Evolutionary conservation across 495 filamentous ascomycete species (phyloP).

Genomic region (Xylaria bambusicola): DNA sequence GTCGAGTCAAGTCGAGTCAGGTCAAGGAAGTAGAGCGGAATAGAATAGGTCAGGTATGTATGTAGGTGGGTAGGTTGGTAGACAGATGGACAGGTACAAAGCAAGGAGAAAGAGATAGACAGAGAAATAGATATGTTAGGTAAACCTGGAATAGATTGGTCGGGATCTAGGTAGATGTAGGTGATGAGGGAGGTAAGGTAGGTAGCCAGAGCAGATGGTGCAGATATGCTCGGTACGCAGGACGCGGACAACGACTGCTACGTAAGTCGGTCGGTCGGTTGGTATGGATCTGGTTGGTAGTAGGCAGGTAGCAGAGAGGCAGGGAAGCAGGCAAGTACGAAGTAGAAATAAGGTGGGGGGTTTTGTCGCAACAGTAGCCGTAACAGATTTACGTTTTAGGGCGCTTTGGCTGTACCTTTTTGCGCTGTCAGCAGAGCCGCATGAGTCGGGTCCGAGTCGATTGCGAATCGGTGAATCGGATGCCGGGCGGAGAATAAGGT

Average conservation of each 20-base stretch:
- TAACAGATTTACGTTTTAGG: constrained; percentile 18
- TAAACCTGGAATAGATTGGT: too few relatives aligned
- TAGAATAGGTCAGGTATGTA: not conserved
- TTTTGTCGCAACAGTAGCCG: constrained; percentile 34
- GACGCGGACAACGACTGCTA: too few relatives aligned
- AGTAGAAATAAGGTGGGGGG: constrained; percentile 26
- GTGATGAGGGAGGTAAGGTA: too few relatives aligned
- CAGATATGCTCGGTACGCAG: too few relatives aligned
- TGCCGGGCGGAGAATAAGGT: too few relatives aligned
- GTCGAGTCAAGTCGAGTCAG: too few relatives aligned
- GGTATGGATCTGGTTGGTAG: not conserved
- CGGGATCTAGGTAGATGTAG: not conserved
- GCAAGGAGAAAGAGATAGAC: not conserved
- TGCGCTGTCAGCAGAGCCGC: not conserved
- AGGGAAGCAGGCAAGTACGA: not conserved
- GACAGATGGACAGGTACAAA: not conserved
- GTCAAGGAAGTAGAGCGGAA: too few relatives aligned
- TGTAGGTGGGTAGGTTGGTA: not conserved
- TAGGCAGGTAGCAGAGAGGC: too few relatives aligned
- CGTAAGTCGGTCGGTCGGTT: not conserved
- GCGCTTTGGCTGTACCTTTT: too few relatives aligned
- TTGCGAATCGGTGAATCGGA: not conserved
- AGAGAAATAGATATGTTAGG: not conserved
- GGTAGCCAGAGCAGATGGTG: too few relatives aligned
- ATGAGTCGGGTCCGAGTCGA: not conserved